A percentile compares a stretch with the other conserved stretches of the same genome.
Evolutionary conservation across 768 basidiomycete species (phyloP).

Genomic region (Termitomyces sp.): DNA sequence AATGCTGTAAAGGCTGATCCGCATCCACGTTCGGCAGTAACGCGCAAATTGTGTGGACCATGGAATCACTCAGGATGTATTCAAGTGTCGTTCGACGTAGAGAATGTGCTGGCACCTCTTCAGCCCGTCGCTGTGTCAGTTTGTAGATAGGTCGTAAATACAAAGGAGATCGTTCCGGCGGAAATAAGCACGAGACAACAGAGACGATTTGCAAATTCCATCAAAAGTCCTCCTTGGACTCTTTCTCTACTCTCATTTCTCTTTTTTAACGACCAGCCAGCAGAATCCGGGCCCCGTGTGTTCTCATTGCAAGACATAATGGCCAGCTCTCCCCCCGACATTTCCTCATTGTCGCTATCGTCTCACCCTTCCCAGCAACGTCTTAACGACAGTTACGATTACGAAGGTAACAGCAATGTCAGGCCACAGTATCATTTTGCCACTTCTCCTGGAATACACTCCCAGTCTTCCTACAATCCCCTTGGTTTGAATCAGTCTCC

Average conservation of each 20-base stretch:
- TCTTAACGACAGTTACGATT: constrained; percentile 84
- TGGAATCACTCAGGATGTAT: constrained; percentile 55
- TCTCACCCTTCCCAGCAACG: constrained; percentile 71
- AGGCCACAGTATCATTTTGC: constrained; percentile 69
- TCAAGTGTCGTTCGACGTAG: constrained; percentile 36
- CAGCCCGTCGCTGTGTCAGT: constrained; percentile 36
- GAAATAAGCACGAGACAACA: constrained; percentile 28
- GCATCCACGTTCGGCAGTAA: constrained; percentile 15
- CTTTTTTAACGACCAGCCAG: constrained; percentile 28
- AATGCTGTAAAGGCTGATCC: constrained; percentile 1
- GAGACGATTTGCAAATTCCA: constrained; percentile 13
- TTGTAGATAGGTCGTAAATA: constrained; percentile 7
- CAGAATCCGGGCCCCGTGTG: constrained; percentile 16
- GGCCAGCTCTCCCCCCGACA: constrained; percentile 78
- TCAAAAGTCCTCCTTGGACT: constrained; percentile 12
- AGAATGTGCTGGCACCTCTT: constrained; percentile 37
- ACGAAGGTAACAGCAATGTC: constrained; percentile 52
- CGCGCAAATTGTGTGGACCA: constrained; percentile 36
- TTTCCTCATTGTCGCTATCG: constrained; percentile 70
- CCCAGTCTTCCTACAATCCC: constrained; percentile 54
- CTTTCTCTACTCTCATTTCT: constrained; percentile 19
- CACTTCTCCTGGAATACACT: constrained; percentile 49
- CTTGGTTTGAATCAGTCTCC: constrained; percentile 60
- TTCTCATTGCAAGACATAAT: constrained; percentile 42
- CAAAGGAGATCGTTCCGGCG: constrained; percentile 7